phyloP scores from a whole-genome alignment of 2,329 filamentous ascomycete species.

The Meredithiella fracta region DNA sequence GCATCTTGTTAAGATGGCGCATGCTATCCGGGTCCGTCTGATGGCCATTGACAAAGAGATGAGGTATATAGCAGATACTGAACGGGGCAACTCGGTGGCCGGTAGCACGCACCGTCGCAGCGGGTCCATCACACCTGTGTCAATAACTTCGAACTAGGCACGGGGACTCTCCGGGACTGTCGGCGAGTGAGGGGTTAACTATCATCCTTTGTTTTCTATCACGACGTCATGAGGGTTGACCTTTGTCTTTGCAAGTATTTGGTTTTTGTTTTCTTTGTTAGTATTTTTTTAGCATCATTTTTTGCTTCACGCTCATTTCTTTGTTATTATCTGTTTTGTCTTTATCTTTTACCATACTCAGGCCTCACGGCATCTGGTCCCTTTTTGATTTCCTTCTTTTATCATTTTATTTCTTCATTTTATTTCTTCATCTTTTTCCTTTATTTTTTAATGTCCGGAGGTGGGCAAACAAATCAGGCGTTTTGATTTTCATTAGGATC shows the following conservation, averaged over 20 bases:
- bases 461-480: neutral
- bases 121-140: constrained; percentile 13
- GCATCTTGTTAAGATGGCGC: constrained; percentile 38
- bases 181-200: neutral
- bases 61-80: constrained; percentile 6
- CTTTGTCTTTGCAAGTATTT: neutral
- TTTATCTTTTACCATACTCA: neutral
- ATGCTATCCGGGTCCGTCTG: constrained; percentile 11
- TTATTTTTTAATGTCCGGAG: neutral
- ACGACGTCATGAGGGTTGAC: neutral
- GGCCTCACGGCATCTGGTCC: constrained; percentile 6
- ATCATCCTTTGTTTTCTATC: neutral
- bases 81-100: neutral
- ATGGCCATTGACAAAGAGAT: constrained; percentile 6
- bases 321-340: constrained; percentile 2
- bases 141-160: constrained; percentile 9
- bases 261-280: neutral
- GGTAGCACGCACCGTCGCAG: constrained; percentile 9
- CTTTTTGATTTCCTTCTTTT: neutral
- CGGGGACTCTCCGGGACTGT: neutral
- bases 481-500: neutral
- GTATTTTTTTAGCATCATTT: neutral
- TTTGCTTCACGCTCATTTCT: neutral
- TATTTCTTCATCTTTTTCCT: neutral
- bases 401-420: neutral